Evolutionary conservation across 495 filamentous ascomycete species (phyloP), one percentile per base, ranked within the genome.

Genomic region (Pseudomonodictys pantanalensis): DNA sequence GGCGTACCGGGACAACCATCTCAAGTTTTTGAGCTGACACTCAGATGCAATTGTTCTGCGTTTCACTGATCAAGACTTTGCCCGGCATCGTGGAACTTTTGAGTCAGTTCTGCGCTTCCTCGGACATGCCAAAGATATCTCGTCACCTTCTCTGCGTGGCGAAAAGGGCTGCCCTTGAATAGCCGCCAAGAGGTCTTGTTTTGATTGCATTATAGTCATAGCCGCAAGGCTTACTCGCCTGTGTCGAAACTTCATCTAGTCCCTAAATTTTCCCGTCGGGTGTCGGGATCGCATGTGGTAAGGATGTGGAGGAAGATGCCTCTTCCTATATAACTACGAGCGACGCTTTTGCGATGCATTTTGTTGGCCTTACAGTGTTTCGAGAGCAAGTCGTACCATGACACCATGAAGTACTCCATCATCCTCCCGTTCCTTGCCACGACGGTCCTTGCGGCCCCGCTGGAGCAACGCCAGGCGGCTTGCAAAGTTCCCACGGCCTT

Each of bases 361-460:
- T 28, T 53, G 47, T 26, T 51, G 38, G 33, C 17, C 32, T 44
- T 32, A 38, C 22, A 33, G 1, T 23, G 25, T 49, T 29, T 26
- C 7, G 6, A 39, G 43, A 15, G 29, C 29, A 18, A 25, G 17
- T 38, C 42, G 30, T 42, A 18, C 15, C 12, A 22, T 28, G 25
- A 5, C 61, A 64, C 22, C 47, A 64, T 64, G 61, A 64, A 64
- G 61, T 64, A 64, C 55, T 52, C 61, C 28, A 58, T 64, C 39
- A 30, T 59, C 35, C 61, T 64, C 29, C 61, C 61, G 29, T 50
- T 64, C 33, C 61, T 64, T 43, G 61, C 61, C 41, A 64, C 61
- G 0, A 64, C 54, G 18, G 50, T 64, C 41, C 29, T 64, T 42
- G 54, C 61, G 24, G 61, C 61, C 48, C 61, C 61, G n/a, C 24